These are phyloP conservation scores for Solanum etuberosum DNA, from an alignment of 257 asterid genomes.

Conservation along the genomic window DNA sequence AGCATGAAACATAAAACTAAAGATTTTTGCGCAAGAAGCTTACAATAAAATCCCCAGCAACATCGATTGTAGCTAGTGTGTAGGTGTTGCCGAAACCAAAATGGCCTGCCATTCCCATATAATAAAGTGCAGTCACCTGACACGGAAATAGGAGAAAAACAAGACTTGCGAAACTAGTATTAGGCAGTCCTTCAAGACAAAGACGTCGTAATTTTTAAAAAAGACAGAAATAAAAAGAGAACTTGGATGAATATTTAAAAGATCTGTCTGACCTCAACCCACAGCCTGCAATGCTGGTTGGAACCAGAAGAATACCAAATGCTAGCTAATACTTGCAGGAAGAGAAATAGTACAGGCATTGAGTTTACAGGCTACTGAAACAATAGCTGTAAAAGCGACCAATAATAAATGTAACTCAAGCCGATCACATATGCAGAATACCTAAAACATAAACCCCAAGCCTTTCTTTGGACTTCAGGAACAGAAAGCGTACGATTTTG, in stretches of 20 bases:
- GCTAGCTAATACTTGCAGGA: constrained; percentile 49
- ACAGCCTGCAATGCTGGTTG: constrained; percentile 30
- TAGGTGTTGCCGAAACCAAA: constrained; percentile 87
- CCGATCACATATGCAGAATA: constrained; percentile 41
- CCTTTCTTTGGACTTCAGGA: not conserved
- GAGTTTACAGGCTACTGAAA: constrained; percentile 76
- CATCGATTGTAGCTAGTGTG: constrained; percentile 85
- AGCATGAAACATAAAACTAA: not conserved
- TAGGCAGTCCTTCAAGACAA: not conserved
- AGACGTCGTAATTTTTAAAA: not conserved
- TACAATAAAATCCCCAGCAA: constrained; percentile 90
- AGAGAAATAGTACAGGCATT: constrained; percentile 43
- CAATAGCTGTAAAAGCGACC: constrained; percentile 77
- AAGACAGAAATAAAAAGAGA: not conserved
- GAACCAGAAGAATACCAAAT: constrained; percentile 24
- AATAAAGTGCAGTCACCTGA: constrained; percentile 69
- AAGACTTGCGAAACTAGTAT: not conserved
- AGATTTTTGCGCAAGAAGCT: not conserved
- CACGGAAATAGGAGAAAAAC: not conserved
- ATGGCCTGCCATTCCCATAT: constrained; percentile 83
- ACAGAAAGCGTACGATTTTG: constrained; percentile 1
- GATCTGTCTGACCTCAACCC: constrained; percentile 65
- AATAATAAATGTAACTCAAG: constrained; percentile 49
- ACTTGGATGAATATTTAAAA: not conserved
- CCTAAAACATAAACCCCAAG: constrained; percentile 13